A percentile compares a stretch with the other conserved stretches of the same genome.
Evolutionary conservation across 768 basidiomycete species (phyloP).

Genomic region (Coprinopsis sp.): DNA sequence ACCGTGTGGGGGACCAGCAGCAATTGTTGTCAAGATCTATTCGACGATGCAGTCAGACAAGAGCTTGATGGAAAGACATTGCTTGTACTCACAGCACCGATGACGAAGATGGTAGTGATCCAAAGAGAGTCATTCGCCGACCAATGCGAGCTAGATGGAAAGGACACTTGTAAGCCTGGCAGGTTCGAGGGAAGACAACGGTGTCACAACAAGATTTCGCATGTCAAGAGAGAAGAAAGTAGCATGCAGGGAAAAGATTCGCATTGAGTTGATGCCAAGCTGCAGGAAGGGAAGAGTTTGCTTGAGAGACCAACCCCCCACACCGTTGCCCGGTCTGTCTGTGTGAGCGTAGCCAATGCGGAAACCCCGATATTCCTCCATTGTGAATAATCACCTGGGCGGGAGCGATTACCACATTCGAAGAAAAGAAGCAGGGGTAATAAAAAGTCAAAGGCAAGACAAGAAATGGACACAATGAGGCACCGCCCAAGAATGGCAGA

Average conservation of each 20-base stretch:
- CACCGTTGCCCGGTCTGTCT: no score
- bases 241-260: no score
- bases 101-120: conserved; percentile 58
- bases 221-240: background rate
- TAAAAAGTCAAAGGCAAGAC: no score
- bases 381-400: no score
- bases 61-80: background rate
- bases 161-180: background rate
- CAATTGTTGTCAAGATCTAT: conserved; percentile 68
- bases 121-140: conserved; percentile 57
- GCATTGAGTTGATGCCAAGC: no score
- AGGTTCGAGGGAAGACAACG: background rate
- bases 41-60: background rate
- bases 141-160: conserved; percentile 53
- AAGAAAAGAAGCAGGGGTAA: no score
- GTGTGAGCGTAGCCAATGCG: no score
- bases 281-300: no score
- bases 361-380: background rate
- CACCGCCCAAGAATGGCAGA: no score
- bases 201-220: background rate
- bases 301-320: no score
- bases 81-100: conserved; percentile 58
- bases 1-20: conserved; percentile 47
- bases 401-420: no score
- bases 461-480: no score